Evolutionary conservation across 1,139 yeast species (phyloP).

Genomic region (Petasospora fabianii): DNA sequence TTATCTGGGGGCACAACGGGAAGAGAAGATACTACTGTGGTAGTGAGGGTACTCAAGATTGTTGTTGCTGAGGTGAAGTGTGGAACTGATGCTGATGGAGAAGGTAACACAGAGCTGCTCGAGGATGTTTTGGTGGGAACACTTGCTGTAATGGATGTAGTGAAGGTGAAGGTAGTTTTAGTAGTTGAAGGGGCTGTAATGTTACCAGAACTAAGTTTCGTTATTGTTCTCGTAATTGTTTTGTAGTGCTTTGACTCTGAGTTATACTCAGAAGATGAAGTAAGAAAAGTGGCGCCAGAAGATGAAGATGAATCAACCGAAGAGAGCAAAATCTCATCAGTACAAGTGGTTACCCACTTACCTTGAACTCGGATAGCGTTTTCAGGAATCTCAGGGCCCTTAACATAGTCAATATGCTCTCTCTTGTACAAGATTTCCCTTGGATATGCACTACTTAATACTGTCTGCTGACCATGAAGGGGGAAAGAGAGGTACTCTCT

Average conservation of each 20-base stretch:
- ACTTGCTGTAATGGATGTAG: neutral
- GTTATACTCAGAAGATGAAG: neutral
- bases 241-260: conserved; percentile 5
- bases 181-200: neutral
- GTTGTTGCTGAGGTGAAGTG: no score
- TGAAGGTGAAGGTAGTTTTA: neutral
- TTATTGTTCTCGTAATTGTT: conserved; percentile 11
- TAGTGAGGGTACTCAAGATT: no score
- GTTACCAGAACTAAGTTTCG: conserved; percentile 6
- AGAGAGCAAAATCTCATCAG: neutral
- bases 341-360: neutral
- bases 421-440: conserved; percentile 9
- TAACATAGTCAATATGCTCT: neutral
- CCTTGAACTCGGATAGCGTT: neutral
- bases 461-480: no score
- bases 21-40: no score
- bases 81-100: no score
- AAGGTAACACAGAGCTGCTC: no score
- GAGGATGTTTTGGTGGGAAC: neutral
- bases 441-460: neutral
- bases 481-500: no score
- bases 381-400: conserved; percentile 4
- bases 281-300: neutral
- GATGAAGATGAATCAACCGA: neutral
- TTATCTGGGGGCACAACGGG: no score